Evolutionary conservation across 2,329 filamentous ascomycete genomes (phyloP).

Genomic region (Cladosporium phlei): DNA sequence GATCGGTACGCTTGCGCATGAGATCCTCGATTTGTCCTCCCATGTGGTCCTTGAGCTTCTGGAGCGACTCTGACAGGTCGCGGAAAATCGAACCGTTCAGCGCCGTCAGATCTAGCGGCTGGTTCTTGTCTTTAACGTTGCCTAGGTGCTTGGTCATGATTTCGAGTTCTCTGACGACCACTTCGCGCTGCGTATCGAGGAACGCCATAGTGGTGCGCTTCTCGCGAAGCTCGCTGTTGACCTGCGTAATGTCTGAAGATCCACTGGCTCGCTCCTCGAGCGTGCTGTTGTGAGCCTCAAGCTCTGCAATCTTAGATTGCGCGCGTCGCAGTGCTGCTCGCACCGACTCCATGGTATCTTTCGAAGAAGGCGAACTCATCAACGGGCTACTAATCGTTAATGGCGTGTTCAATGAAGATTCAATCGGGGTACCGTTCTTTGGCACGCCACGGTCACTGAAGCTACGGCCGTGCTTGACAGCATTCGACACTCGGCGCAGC

Average conservation of each 20-base stretch:
- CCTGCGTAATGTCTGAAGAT: slow-evolving; percentile 61
- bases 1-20: slow-evolving; percentile 76
- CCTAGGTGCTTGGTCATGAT: slow-evolving; percentile 85
- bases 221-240: slow-evolving; percentile 83
- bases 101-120: slow-evolving; percentile 72
- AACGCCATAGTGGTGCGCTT: slow-evolving; percentile 95
- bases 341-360: slow-evolving; percentile 42
- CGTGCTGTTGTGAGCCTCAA: slow-evolving; percentile 70
- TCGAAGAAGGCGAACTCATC: slow-evolving; percentile 49
- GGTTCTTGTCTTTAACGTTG: slow-evolving; percentile 75
- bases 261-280: slow-evolving; percentile 52
- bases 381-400: slow-evolving; percentile 26
- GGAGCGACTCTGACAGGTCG: slow-evolving; percentile 58
- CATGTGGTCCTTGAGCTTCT: slow-evolving; percentile 75
- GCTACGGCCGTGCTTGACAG: slow-evolving; percentile 86
- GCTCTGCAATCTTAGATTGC: slow-evolving; percentile 78
- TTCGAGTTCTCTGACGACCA: slow-evolving; percentile 88
- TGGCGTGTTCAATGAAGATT: slow-evolving; percentile 17
- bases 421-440: slow-evolving; percentile 5
- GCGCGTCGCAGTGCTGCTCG: slow-evolving; percentile 74
- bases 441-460: slow-evolving; percentile 58
- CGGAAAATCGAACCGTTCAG: slow-evolving; percentile 58
- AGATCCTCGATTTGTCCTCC: slow-evolving; percentile 74
- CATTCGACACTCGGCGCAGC: slow-evolving; percentile 84
- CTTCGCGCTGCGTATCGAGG: slow-evolving; percentile 88